Conservation (phyloP, 1,284 basidiomycete species). For the Naganishia sp. region DNA sequence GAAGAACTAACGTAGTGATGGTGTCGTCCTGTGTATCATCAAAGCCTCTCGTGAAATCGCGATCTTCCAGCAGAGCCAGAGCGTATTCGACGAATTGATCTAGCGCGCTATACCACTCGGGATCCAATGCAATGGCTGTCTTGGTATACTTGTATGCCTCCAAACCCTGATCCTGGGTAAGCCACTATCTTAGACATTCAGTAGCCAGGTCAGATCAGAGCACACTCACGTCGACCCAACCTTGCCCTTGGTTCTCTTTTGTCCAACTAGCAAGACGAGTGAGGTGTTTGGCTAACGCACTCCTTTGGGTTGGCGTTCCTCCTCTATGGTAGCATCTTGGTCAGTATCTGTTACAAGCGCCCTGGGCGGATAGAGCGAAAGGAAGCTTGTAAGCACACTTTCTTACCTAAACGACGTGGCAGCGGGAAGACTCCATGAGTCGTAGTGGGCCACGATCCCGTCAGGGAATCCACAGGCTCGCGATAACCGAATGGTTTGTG, state of each 20-base stretch:
- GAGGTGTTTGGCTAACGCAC: slow-evolving; percentile 40
- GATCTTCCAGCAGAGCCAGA: slow-evolving; percentile 42
- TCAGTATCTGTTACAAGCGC: background rate
- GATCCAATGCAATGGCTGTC: slow-evolving; percentile 42
- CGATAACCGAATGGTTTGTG: slow-evolving; percentile 38
- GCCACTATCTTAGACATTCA: background rate
- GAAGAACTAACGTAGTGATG: slow-evolving; percentile 38
- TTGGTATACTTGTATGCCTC: slow-evolving; percentile 44
- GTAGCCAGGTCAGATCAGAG: background rate
- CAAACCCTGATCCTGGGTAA: slow-evolving; percentile 40
- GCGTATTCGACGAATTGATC: slow-evolving; percentile 44
- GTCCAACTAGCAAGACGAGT: slow-evolving; percentile 46
- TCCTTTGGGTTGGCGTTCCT: slow-evolving; percentile 22
- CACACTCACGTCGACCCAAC: slow-evolving; percentile 42
- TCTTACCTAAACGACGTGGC: slow-evolving; percentile 23
- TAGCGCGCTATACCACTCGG: slow-evolving; percentile 41
- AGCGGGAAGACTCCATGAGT: slow-evolving; percentile 20
- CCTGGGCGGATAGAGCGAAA: no score
- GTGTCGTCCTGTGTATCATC: slow-evolving; percentile 20
- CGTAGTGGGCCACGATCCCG: slow-evolving; percentile 4
- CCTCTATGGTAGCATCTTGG: slow-evolving; percentile 33
- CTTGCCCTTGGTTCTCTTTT: slow-evolving; percentile 38
- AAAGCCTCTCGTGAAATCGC: slow-evolving; percentile 33
- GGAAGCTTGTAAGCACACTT: background rate
- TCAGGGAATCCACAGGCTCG: slow-evolving; percentile 32